Percentiles rank a stretch among this genome's conserved stretches.
Conservation (phyloP, 345 rosid genomes). For the Ailanthus altissimus region DNA sequence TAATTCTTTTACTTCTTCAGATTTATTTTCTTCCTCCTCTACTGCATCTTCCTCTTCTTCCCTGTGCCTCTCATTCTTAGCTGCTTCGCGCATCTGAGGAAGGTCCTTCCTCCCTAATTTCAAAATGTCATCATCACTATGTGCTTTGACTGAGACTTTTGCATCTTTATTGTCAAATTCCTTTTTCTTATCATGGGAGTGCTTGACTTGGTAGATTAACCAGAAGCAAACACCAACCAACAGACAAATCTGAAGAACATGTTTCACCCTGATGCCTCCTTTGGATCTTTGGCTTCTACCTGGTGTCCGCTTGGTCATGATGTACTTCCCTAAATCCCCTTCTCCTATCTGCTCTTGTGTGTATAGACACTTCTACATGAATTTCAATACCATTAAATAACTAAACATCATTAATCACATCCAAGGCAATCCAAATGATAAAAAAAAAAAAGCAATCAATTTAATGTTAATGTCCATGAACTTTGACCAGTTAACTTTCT, state of each 20-base stretch:
- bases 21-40: constrained; percentile 39
- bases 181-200: constrained; percentile 82
- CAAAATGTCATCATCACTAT: constrained; percentile 30
- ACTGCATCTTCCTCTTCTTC: constrained; percentile 44
- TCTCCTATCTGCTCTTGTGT: neutral
- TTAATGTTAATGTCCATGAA: neutral
- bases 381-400: neutral
- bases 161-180: constrained; percentile 61
- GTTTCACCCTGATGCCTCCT: constrained; percentile 68
- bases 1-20: constrained; percentile 40
- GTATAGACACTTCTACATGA: neutral
- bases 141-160: constrained; percentile 30
- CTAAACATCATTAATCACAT: neutral
- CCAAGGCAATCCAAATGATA: neutral
- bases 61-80: constrained; percentile 34
- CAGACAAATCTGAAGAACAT: constrained; percentile 74
- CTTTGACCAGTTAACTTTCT: neutral
- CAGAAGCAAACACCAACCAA: constrained; percentile 80
- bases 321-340: constrained; percentile 24
- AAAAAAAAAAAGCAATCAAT: neutral
- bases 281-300: constrained; percentile 71
- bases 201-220: constrained; percentile 91
- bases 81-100: constrained; percentile 42
- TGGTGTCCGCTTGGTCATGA: constrained; percentile 61
- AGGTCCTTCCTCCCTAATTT: constrained; percentile 84